phyloP scores from a whole-genome alignment of 768 basidiomycete genomes.

The Rhizopogon salebrosus region DNA sequence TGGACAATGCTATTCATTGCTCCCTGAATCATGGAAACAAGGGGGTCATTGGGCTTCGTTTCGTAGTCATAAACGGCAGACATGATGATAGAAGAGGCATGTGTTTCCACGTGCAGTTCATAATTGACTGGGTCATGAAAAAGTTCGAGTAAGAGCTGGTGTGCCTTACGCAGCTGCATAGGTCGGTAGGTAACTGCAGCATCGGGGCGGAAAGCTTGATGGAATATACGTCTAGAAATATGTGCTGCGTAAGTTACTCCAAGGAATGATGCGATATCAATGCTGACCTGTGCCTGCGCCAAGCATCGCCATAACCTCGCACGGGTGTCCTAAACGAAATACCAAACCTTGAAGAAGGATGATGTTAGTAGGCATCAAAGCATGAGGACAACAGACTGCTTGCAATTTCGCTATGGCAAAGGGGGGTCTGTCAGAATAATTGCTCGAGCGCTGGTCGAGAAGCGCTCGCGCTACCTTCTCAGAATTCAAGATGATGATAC shows the following conservation, averaged over 20 bases:
- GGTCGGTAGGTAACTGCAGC: constrained; percentile 6
- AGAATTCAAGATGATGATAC: constrained; percentile 38
- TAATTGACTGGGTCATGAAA: constrained; percentile 23
- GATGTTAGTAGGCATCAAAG: not conserved
- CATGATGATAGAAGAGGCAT: constrained; percentile 30
- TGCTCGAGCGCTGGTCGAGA: constrained; percentile 37
- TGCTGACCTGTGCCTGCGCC: constrained; percentile 24
- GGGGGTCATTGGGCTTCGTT: constrained; percentile 30
- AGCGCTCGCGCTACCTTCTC: constrained; percentile 32
- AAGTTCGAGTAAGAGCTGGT: constrained; percentile 28
- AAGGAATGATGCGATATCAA: constrained; percentile 22
- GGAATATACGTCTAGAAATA: constrained; percentile 18
- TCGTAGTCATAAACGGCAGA: constrained; percentile 32
- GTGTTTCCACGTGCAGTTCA: constrained; percentile 21
- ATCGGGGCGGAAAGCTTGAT: constrained; percentile 15
- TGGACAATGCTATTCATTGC: constrained; percentile 15
- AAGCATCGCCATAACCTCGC: constrained; percentile 24
- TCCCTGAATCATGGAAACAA: constrained; percentile 30
- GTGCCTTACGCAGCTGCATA: constrained; percentile 26
- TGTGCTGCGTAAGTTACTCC: constrained; percentile 33
- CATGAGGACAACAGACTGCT: constrained; percentile 3
- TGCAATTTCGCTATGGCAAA: constrained; percentile 35
- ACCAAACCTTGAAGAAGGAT: constrained; percentile 29
- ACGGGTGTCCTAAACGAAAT: constrained; percentile 36
- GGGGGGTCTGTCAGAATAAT: constrained; percentile 36